phyloP scores from a whole-genome alignment of 352 stramenopile species.

The Pythium phragmiticola region DNA sequence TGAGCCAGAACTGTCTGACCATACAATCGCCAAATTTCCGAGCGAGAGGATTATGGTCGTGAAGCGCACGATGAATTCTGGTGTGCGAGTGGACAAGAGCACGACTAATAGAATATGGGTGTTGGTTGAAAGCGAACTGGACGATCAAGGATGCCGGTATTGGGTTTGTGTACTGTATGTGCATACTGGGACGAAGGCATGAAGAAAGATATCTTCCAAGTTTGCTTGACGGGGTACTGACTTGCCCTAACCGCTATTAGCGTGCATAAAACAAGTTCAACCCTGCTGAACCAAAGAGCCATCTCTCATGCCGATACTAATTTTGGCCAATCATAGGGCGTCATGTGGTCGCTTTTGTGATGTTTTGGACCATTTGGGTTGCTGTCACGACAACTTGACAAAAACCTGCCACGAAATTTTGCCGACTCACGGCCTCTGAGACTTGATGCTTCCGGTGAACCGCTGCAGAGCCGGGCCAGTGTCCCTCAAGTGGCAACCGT shows the following conservation, averaged over 20 bases:
- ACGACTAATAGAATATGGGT: no score
- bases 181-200: neutral
- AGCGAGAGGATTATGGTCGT: neutral
- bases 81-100: neutral
- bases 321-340: neutral
- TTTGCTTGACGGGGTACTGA: conserved; percentile 8
- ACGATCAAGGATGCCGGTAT: neutral
- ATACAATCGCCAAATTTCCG: neutral
- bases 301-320: neutral
- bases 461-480: conserved; percentile 3
- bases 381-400: conserved; percentile 14
- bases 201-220: neutral
- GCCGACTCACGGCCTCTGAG: conserved; percentile 3
- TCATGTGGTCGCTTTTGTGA: neutral
- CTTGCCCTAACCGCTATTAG: conserved; percentile 18
- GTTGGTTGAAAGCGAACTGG: no score
- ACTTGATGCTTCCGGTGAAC: conserved; percentile 14
- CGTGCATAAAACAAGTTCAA: conserved; percentile 16
- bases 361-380: neutral
- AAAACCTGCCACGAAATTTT: neutral
- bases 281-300: neutral
- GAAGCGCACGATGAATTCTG: no score
- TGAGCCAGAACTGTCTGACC: neutral
- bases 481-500: conserved; percentile 12
- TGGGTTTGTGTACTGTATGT: neutral